Evolutionary conservation across 1,139 yeast species (phyloP).

Genomic region (Kodamaea alishanica): DNA sequence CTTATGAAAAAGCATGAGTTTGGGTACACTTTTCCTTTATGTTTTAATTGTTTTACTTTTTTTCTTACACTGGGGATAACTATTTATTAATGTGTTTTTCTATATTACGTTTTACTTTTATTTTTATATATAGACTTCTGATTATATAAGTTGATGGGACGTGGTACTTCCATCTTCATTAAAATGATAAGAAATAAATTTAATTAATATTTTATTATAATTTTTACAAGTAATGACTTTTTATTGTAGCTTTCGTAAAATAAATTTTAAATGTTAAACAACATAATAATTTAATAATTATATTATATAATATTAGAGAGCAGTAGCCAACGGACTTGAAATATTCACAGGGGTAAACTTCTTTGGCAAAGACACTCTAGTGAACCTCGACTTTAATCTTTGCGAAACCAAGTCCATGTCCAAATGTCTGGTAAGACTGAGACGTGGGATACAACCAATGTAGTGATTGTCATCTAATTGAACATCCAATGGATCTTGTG

Average conservation of each 20-base stretch:
- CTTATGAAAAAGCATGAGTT: conserved; percentile 52
- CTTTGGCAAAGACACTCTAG: conserved; percentile 87
- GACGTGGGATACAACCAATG: conserved; percentile 90
- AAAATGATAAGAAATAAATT: neutral
- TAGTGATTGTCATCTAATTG: conserved; percentile 95
- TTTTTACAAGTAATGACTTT: too few relatives aligned
- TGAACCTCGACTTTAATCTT: conserved; percentile 75
- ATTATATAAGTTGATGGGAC: conserved; percentile 7
- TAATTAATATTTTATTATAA: too few relatives aligned
- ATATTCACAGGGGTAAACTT: conserved; percentile 87
- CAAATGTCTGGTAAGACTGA: conserved; percentile 85
- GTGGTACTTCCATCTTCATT: conserved; percentile 12
- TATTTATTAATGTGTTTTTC: neutral
- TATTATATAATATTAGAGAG: conserved; percentile 6
- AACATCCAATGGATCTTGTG: conserved; percentile 95
- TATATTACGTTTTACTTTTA: conserved; percentile 5
- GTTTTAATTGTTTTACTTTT: neutral
- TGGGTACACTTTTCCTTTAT: neutral
- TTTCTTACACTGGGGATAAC: conserved; percentile 3
- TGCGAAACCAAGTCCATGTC: conserved; percentile 89
- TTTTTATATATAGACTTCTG: conserved; percentile 6
- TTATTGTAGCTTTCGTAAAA: too few relatives aligned
- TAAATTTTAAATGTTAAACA: neutral
- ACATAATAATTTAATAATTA: conserved; percentile 1
- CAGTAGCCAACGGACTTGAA: conserved; percentile 55